Conservation (phyloP, 2,329 filamentous ascomycete genomes). For the Plenodomus tracheiphilus region DNA sequence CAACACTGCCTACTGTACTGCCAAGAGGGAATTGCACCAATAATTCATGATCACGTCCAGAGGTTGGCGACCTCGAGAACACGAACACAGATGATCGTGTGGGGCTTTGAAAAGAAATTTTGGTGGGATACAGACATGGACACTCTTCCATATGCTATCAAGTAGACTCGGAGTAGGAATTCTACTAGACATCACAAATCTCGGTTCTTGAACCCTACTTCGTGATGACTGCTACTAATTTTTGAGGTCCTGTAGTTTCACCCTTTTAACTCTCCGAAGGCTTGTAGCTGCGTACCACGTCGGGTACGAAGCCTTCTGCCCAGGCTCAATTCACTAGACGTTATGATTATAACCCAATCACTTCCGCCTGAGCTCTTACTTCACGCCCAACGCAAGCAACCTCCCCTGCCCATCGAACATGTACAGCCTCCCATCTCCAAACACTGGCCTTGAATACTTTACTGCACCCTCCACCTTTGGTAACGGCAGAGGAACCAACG, state of each 20-base stretch:
- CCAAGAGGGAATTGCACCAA: neutral
- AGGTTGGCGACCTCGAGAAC: no score
- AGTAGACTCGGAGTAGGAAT: neutral
- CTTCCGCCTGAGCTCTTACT: neutral
- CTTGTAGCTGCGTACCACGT: no score
- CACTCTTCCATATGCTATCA: neutral
- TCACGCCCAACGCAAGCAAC: slow-evolving; percentile 4
- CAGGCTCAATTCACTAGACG: no score
- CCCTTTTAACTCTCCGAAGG: no score
- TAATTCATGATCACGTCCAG: no score
- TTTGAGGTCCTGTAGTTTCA: no score
- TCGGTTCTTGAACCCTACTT: neutral
- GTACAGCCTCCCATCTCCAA: slow-evolving; percentile 42
- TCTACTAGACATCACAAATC: neutral
- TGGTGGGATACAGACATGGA: neutral
- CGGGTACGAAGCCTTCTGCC: no score
- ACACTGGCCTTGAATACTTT: slow-evolving; percentile 48
- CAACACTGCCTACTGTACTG: neutral
- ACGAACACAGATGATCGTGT: neutral
- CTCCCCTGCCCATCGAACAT: slow-evolving; percentile 21
- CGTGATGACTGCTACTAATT: neutral
- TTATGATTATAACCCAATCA: neutral
- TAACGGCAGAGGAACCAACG: slow-evolving; percentile 40
- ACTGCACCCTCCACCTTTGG: slow-evolving; percentile 45
- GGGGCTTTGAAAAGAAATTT: neutral